Percentiles rank a stretch among this genome's conserved stretches.
Evolutionary conservation across 805 yeast species (phyloP).

Genomic region (Candida oleophila): DNA sequence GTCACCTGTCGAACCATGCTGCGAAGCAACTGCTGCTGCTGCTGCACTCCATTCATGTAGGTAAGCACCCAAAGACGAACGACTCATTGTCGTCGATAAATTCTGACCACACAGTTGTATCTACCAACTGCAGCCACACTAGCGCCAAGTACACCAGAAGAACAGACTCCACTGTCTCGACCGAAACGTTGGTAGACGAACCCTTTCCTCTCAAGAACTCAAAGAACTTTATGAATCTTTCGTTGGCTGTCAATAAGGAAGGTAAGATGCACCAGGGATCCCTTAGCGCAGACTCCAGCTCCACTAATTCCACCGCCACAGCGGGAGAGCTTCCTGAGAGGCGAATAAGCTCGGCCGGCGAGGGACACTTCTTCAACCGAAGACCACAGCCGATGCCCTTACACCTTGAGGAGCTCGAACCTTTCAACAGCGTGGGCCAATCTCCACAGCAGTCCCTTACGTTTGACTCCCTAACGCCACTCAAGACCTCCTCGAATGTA

Average conservation of each 20-base stretch:
- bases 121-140: not conserved
- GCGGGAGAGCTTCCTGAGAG: not conserved
- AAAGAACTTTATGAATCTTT: conserved; percentile 1
- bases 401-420: not conserved
- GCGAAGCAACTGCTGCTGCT: not conserved
- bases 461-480: not conserved
- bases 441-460: not conserved
- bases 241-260: not conserved
- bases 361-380: not conserved
- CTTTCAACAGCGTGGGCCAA: not conserved
- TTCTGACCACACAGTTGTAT: conserved; percentile 6
- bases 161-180: conserved; percentile 21
- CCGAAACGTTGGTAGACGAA: conserved; percentile 23
- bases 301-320: not conserved
- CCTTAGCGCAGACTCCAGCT: not conserved
- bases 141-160: conserved; percentile 4
- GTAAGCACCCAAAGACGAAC: conserved; percentile 2
- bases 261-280: not conserved
- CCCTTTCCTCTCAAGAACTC: not conserved
- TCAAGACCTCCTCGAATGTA: not conserved
- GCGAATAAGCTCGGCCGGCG: not conserved
- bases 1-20: not conserved
- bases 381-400: not conserved
- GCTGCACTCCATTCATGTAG: not conserved
- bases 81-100: conserved; percentile 5